Evolutionary conservation across 2,329 filamentous ascomycete species (phyloP), one percentile per base, ranked within the genome.

Genomic region (Botrytis sinoallii): DNA sequence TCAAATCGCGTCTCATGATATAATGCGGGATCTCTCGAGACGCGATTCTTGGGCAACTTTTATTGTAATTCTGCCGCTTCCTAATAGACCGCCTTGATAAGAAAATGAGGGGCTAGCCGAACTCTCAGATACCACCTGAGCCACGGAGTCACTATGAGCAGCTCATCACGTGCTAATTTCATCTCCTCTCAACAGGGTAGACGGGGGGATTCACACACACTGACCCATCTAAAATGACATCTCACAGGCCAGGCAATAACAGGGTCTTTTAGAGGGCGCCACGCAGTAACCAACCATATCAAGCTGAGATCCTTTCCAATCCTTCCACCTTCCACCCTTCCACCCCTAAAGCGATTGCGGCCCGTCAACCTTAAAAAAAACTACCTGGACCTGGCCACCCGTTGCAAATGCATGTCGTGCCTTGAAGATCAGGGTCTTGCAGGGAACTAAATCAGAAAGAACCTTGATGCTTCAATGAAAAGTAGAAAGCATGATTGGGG

Each of bases 351-450:
- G 38, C 60, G 38, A 63, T 40, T 18, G 60, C 60, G 35, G 60
- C 38, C 61, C 38, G 38, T n/a, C 5, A 64, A 64, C 40, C 61
- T 44, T 64, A 32, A 44, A 55, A 22, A 64, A 44, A 16, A 42
- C 3, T n/a, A 40, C 25, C 25, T 42, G 25, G 57, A 59, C 57
- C 57, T 57, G 52, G 52, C 22, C 20, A 64, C 61, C 38, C 61
- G 40, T 44, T 64, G 61, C 38, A 44, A 64, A 40, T 65, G 42
- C n/a, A 65, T 32, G 46, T 32, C 14, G 29, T 32, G 38, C 38
- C 61, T 64, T 64, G 61, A 64, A 44, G 61, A 64, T 64, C 61
- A 64, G 61, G 61, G 61, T 44, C 61, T 65, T 60, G 57, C 57
- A 35, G 29, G 32, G 9, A 60, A 9, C 18, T 59, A 59, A 59